Conservation (phyloP, 2,329 filamentous ascomycete genomes). For the Paecilomyces formosus region DNA sequence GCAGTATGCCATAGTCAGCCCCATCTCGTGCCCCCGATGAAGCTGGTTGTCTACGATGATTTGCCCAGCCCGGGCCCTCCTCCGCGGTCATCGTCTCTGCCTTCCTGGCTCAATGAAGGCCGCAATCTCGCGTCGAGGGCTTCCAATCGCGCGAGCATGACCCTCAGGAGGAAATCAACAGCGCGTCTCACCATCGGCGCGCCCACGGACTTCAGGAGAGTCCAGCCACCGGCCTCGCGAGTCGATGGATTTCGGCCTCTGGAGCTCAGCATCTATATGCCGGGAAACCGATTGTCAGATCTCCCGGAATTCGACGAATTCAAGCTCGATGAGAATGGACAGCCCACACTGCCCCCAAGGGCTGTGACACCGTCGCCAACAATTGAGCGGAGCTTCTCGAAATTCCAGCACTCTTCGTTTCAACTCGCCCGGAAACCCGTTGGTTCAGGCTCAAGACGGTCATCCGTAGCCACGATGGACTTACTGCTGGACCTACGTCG, state of each 20-base stretch:
- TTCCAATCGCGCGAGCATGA: slow-evolving; percentile 35
- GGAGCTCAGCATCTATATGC: slow-evolving; percentile 40
- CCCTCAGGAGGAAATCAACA: slow-evolving; percentile 25
- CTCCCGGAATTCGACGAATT: slow-evolving; percentile 37
- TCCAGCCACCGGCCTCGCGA: slow-evolving; percentile 14
- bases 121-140: slow-evolving; percentile 29
- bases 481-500: slow-evolving; percentile 11
- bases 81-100: slow-evolving; percentile 26
- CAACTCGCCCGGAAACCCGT: slow-evolving; percentile 30
- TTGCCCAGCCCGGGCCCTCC: slow-evolving; percentile 26
- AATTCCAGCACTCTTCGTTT: slow-evolving; percentile 17
- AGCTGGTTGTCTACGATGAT: slow-evolving; percentile 34
- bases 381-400: slow-evolving; percentile 12
- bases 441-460: slow-evolving; percentile 21
- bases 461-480: slow-evolving; percentile 19
- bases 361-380: slow-evolving; percentile 16
- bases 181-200: slow-evolving; percentile 31
- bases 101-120: slow-evolving; percentile 33
- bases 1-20: slow-evolving; percentile 39
- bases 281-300: slow-evolving; percentile 37
- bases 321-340: slow-evolving; percentile 20
- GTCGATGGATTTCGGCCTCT: slow-evolving; percentile 28
- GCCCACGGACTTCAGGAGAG: slow-evolving; percentile 35
- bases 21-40: slow-evolving; percentile 40
- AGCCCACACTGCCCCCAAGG: slow-evolving; percentile 25